Evolutionary conservation across 306 rosid genomes (phyloP).

Genomic region (Gleditsia sinensis): DNA sequence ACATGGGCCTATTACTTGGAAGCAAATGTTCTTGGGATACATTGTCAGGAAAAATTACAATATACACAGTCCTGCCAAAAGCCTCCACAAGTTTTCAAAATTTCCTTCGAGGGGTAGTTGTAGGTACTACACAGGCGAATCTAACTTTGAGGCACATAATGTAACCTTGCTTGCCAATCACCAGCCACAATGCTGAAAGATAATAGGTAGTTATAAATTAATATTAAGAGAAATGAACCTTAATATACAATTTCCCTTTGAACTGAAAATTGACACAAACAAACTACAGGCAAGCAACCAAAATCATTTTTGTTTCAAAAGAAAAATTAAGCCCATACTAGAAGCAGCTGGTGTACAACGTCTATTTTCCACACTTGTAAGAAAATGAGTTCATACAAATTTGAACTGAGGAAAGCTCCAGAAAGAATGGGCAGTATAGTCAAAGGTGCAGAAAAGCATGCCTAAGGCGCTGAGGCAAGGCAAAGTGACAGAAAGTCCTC

Average conservation of each 20-base stretch:
- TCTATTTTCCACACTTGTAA: neutral
- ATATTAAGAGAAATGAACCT: constrained; percentile 17
- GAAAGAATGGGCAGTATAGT: neutral
- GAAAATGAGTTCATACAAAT: neutral
- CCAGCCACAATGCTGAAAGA: constrained; percentile 57
- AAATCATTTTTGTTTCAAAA: neutral
- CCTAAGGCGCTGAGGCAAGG: neutral
- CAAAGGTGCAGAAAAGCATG: neutral
- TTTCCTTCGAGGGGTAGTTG: constrained; percentile 59
- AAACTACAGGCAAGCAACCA: constrained; percentile 2
- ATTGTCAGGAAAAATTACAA: constrained; percentile 95
- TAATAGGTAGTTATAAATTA: constrained; percentile 33
- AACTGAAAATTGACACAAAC: constrained; percentile 19
- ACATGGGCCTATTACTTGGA: constrained; percentile 79
- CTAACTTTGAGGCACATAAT: constrained; percentile 47
- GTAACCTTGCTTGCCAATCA: constrained; percentile 43
- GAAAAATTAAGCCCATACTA: neutral
- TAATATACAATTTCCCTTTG: neutral
- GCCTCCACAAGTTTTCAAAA: constrained; percentile 79
- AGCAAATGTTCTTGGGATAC: constrained; percentile 86
- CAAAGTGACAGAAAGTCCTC: neutral
- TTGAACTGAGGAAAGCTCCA: neutral
- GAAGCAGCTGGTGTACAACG: neutral
- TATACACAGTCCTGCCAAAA: constrained; percentile 93
- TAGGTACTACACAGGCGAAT: constrained; percentile 56